Conservation (phyloP, 2,329 filamentous ascomycete genomes). For the Colletotrichum sp. region DNA sequence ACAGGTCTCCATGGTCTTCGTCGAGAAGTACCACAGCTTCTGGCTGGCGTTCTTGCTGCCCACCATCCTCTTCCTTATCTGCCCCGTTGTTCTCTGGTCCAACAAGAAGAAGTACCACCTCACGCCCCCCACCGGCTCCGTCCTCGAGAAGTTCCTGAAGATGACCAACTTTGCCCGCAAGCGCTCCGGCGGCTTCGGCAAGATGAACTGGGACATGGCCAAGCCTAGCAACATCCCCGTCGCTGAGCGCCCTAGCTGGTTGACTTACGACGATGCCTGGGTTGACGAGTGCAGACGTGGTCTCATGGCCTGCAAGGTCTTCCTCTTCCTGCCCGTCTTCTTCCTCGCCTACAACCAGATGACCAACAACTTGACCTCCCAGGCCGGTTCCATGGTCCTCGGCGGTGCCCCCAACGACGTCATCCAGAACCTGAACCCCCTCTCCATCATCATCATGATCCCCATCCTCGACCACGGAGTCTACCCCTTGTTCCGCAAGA, state of each 20-base stretch:
- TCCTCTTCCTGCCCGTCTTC: constrained; percentile 71
- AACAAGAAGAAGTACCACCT: constrained; percentile 66
- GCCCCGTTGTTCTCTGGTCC: constrained; percentile 65
- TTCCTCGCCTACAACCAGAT: constrained; percentile 66
- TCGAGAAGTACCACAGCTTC: constrained; percentile 78
- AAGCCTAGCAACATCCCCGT: constrained; percentile 69
- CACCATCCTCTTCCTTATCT: constrained; percentile 66
- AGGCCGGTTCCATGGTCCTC: constrained; percentile 70
- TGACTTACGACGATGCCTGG: constrained; percentile 85
- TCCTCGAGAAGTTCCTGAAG: constrained; percentile 69
- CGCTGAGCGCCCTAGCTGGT: constrained; percentile 67
- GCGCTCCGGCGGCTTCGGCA: constrained; percentile 66
- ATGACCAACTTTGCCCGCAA: constrained; percentile 67
- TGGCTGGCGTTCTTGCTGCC: constrained; percentile 75
- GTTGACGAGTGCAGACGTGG: constrained; percentile 79
- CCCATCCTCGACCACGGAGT: constrained; percentile 72
- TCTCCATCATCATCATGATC: constrained; percentile 77
- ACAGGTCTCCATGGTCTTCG: constrained; percentile 72
- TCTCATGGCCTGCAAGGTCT: constrained; percentile 72
- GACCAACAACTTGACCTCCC: constrained; percentile 64
- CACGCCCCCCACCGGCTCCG: constrained; percentile 73
- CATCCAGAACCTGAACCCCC: constrained; percentile 76
- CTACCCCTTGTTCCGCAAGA: constrained; percentile 70
- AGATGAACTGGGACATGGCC: constrained; percentile 69
- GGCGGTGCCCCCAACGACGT: constrained; percentile 80